A percentile compares a stretch with the other conserved stretches of the same genome.
Evolutionary conservation across 306 rosid species (phyloP).

Genomic region (Boehmeria nivea): DNA sequence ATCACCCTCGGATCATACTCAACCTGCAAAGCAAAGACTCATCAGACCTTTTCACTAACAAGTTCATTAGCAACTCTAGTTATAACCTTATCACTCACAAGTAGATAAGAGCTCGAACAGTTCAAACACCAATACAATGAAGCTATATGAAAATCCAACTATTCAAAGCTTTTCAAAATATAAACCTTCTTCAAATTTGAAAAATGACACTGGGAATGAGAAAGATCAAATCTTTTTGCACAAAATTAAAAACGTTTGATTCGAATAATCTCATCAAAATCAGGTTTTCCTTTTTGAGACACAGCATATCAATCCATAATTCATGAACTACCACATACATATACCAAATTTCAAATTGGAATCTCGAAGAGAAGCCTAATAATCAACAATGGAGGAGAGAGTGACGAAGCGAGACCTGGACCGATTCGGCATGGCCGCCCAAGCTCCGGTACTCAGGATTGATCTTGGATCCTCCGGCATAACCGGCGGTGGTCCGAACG

Average conservation of each 20-base stretch:
- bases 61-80: not conserved
- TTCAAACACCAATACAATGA: too few relatives aligned
- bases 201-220: too few relatives aligned
- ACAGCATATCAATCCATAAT: not conserved
- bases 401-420: conserved; percentile 43
- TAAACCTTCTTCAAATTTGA: too few relatives aligned
- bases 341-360: too few relatives aligned
- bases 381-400: conserved; percentile 2
- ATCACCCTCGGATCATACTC: conserved; percentile 70
- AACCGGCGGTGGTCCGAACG: conserved; percentile 69
- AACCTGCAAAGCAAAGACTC: conserved; percentile 50
- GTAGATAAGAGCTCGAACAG: too few relatives aligned
- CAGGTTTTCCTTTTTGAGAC: too few relatives aligned
- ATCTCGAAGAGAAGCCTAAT: not conserved
- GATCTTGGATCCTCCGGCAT: conserved; percentile 77
- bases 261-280: not conserved
- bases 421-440: conserved; percentile 81
- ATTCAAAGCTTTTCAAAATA: too few relatives aligned
- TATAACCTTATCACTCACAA: not conserved
- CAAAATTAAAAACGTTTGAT: too few relatives aligned
- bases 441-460: conserved; percentile 82
- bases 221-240: too few relatives aligned
- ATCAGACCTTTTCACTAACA: not conserved
- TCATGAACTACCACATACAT: too few relatives aligned
- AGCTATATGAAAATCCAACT: too few relatives aligned